These are phyloP conservation scores for Chaetomiaceae sp. DNA, from an alignment of 2,329 filamentous ascomycete species.

Conservation along the genomic window DNA sequence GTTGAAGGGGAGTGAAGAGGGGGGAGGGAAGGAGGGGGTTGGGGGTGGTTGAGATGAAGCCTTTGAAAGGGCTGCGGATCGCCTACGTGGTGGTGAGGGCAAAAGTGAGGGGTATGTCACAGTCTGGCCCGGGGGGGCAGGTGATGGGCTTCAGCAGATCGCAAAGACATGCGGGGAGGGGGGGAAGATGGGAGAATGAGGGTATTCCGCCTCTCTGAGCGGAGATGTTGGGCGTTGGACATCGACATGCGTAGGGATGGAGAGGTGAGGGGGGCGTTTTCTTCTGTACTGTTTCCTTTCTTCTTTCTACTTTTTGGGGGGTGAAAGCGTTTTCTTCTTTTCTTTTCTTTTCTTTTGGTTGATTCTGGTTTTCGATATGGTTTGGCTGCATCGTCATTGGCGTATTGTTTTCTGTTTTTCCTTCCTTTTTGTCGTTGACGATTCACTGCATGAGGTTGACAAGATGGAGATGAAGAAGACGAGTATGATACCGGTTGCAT, in stretches of 20 bases:
- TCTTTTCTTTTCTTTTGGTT: not conserved
- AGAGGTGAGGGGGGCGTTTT: not conserved
- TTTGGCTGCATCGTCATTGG: slow-evolving; percentile 11
- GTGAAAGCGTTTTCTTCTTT: not conserved
- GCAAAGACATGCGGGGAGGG: no score
- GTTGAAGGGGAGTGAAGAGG: not conserved
- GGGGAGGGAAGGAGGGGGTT: not conserved
- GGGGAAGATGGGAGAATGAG: no score
- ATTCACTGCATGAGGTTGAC: not conserved
- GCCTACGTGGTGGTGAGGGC: not conserved
- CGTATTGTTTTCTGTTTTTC: slow-evolving; percentile 5
- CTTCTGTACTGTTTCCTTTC: not conserved
- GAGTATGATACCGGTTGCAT: slow-evolving; percentile 14
- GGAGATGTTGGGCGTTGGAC: no score
- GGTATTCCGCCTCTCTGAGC: not conserved
- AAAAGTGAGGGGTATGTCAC: not conserved
- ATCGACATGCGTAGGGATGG: not conserved
- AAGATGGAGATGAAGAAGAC: not conserved
- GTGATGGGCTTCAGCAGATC: no score
- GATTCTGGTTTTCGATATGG: slow-evolving; percentile 4
- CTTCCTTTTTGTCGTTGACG: not conserved
- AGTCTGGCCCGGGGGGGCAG: no score
- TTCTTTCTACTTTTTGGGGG: not conserved
- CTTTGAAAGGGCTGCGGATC: no score
- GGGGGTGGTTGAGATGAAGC: not conserved